Evolutionary conservation across 805 yeast genomes (phyloP).

Genomic region (Kodamaea kaohsiungensis): DNA sequence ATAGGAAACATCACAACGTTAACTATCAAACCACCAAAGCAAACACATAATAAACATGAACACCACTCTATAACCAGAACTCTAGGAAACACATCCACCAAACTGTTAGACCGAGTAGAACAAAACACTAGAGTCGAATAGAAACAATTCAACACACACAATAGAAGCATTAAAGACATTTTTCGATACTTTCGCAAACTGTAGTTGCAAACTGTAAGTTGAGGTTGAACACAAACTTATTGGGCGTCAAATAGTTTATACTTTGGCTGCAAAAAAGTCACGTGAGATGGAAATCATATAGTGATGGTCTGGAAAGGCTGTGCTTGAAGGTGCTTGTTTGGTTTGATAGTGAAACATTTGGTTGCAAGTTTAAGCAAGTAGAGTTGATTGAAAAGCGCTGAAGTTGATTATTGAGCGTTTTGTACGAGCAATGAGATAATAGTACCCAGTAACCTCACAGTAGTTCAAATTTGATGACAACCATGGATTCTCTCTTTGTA

Average conservation of each 20-base stretch:
- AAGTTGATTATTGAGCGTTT: too few species aligned
- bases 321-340: too few species aligned
- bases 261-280: neutral
- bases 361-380: too few species aligned
- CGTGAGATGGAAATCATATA: neutral
- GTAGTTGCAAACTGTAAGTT: neutral
- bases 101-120: neutral
- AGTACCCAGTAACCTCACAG: too few species aligned
- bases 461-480: too few species aligned
- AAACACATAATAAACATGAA: neutral
- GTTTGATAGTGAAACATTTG: too few species aligned
- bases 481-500: too few species aligned
- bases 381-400: too few species aligned
- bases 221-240: neutral
- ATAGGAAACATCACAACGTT: neutral
- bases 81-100: neutral
- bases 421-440: too few species aligned
- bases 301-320: too few species aligned
- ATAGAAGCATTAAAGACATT: neutral
- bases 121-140: neutral
- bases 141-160: neutral
- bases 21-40: neutral
- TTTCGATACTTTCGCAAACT: neutral
- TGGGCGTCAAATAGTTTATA: neutral
- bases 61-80: neutral